Percentiles rank a stretch among this genome's conserved stretches.
These are phyloP conservation scores for Plectosphaerella sp. DNA, from an alignment of 2,329 filamentous ascomycete genomes.

Conservation along the genomic window DNA sequence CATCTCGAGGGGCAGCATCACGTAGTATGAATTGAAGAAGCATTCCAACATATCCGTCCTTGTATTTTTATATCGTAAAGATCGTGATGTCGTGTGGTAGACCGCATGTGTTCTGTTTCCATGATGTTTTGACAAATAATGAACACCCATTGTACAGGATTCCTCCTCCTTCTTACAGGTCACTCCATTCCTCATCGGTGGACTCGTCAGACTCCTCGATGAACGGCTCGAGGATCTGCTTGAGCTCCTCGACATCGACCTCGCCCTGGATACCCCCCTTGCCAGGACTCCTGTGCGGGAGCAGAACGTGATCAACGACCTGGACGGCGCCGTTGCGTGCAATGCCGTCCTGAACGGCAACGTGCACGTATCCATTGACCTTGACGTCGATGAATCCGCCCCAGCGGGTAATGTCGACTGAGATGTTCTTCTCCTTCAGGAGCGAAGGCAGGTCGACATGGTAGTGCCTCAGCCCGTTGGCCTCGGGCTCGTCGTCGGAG, in stretches of 20 bases:
- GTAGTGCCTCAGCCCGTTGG: conserved; percentile 42
- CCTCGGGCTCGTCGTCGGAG: conserved; percentile 20
- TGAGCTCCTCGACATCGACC: conserved; percentile 54
- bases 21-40: no score
- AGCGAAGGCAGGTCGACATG: conserved; percentile 71
- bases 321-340: conserved; percentile 81
- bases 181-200: conserved; percentile 3
- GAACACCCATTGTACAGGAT: neutral
- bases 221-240: conserved; percentile 45
- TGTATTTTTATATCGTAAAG: no score
- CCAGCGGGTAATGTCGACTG: conserved; percentile 66
- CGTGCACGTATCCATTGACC: conserved; percentile 68
- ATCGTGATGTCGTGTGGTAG: no score
- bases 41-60: no score
- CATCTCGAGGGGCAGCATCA: no score
- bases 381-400: conserved; percentile 67
- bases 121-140: no score
- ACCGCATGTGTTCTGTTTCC: no score
- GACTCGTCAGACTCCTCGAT: conserved; percentile 24
- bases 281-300: conserved; percentile 61
- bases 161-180: conserved; percentile 3
- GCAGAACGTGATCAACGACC: conserved; percentile 65
- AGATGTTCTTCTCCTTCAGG: conserved; percentile 60
- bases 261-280: conserved; percentile 20
- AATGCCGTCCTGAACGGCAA: conserved; percentile 65